Base-by-base conservation (phyloP, 768 basidiomycete genomes). In the Suillus ampliporus region DNA sequence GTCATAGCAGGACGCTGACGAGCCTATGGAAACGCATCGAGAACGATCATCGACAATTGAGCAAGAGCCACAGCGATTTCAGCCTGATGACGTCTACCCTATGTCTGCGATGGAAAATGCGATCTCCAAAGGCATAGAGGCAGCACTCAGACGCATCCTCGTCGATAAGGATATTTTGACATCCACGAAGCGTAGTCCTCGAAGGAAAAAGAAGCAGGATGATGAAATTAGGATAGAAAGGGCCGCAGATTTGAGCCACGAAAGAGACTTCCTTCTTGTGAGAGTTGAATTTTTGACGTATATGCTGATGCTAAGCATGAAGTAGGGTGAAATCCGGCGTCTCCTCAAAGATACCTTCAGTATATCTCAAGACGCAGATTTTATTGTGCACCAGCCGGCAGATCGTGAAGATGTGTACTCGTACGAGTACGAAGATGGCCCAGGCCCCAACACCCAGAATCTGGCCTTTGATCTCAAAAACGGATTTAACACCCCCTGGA, bases 261-360 rank as follows among this genome's bases (percentile, higher is more conserved):
- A 65, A 23, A 38, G 34, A 5, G 34, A 57, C 34, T 65, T 62
- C 9, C 60, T 63, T 23, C 57, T 65, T 61, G 40, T 23, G 54
- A 35, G 10, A 34, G 28, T 44, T 23, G 34, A 31, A 54, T 48
- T 37, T 31, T 35, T 46, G 43, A 58, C 57, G 15, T 31, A 15
- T 38, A 15, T 35, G 40, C 57, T 58, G 41, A 58, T 19, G 17
- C 40, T 40, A 15, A 40, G 40, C 47, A 28, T 46, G 34, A 14
- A 11, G 44, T 23, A 66, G 65, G 50, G n/a, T 3, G 57, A 67
- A 53, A 60, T 66, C 28, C 44, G 15, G 37, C 52, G 15, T 4
- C 46, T 65, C 11, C 65, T 67, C 48, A 63, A 65, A 38, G 66
- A 65, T 17, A 60, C 0, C 47, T 43, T 64, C 1, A 40, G 54